Percentiles rank a stretch among this genome's conserved stretches.
These are phyloP conservation scores for Xylaria sp. DNA, from an alignment of 2,329 filamentous ascomycete genomes.

Conservation along the genomic window DNA sequence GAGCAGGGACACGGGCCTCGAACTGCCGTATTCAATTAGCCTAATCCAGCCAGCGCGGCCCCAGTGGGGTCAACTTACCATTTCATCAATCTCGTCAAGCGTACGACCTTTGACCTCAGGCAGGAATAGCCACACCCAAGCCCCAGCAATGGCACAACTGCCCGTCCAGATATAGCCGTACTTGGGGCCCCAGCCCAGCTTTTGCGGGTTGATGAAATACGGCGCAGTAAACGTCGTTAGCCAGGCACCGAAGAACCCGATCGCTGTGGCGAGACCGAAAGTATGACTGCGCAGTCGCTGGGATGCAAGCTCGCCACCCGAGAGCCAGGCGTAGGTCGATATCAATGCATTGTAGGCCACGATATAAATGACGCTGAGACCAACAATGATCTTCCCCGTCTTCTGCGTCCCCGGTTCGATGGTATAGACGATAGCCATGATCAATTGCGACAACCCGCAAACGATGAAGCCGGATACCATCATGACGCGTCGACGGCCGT, in stretches of 20 bases:
- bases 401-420: conserved; percentile 51
- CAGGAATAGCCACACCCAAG: conserved; percentile 60
- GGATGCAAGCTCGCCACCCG: conserved; percentile 66
- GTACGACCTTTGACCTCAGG: conserved; percentile 65
- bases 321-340: conserved; percentile 67
- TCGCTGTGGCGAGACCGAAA: conserved; percentile 64
- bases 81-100: conserved; percentile 66
- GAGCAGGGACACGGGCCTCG: conserved; percentile 52
- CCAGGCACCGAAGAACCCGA: conserved; percentile 67
- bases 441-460: conserved; percentile 65
- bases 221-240: conserved; percentile 67
- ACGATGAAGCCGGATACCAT: conserved; percentile 62
- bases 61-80: conserved; percentile 52
- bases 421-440: conserved; percentile 64
- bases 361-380: conserved; percentile 64
- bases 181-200: conserved; percentile 67
- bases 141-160: conserved; percentile 49
- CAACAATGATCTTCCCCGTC: conserved; percentile 62
- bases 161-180: conserved; percentile 68
- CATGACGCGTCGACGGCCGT: conserved; percentile 64
- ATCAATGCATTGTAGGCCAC: conserved; percentile 65
- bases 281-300: conserved; percentile 67
- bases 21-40: conserved; percentile 47
- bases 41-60: conserved; percentile 35
- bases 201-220: conserved; percentile 67